Evolutionary conservation across 768 basidiomycete genomes (phyloP), one percentile per base, ranked within the genome.

Genomic region (Tulasnella sp.): DNA sequence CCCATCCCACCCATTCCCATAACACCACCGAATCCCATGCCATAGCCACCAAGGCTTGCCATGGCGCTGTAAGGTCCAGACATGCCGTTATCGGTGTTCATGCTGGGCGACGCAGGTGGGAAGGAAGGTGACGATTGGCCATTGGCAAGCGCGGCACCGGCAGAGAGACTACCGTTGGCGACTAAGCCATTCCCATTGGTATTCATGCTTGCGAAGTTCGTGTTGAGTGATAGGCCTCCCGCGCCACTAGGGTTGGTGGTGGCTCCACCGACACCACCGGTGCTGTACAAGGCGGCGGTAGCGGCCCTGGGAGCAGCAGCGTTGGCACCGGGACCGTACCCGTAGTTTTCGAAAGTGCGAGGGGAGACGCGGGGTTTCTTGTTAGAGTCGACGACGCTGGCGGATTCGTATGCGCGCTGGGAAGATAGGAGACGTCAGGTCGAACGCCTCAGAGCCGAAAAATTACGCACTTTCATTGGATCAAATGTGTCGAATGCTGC

Each of bases 321-420:
- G 60, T 81, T 77, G 68, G 70, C 78, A 63, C 84, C 81, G 15
- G 83, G 81, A 19, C 85, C 86, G 65, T 89, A 90, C 61, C 87
- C 87, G 64, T 89, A 89, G 75, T 88, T 89, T 59, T 85, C 84
- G 67, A 85, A 89, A 21, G 81, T 78, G 67, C 83, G 46, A 81
- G 77, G 57, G 45, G 48, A 37, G n/a, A 41, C 45, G 63, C 88
- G 84, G 58, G 88, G 82, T 71, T 91, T 91, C 78, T 91, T 91
- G 55, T 83, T 56, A 14, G 62, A 76, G 70, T 87, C 86, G 62
- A 84, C 85, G 65, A 84, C 86, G 65, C 81, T 82, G 63, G 80
- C 76, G 68, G 83, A 68, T 70, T 90, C 89, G 79, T 90, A 88
- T 52, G 88, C 82, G 71, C 88, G 82, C 88, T 91, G 70, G 9